These are phyloP conservation scores for Peronospora farinosa DNA, from an alignment of 352 stramenopile species.

Conservation along the genomic window DNA sequence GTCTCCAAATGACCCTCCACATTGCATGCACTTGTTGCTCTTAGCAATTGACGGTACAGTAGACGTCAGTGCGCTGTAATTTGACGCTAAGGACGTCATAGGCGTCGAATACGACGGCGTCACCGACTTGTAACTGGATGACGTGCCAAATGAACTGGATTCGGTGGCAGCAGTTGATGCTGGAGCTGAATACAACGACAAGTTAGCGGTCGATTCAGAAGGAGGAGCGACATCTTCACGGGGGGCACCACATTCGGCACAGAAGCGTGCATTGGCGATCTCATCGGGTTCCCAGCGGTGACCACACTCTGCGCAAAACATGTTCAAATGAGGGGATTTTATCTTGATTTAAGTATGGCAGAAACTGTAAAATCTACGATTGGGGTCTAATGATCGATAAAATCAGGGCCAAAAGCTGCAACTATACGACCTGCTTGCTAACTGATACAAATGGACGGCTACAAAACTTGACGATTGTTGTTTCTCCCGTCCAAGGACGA, in stretches of 20 bases:
- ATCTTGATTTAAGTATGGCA: constrained; percentile 18
- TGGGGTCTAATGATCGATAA: too few species aligned
- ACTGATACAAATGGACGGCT: too few species aligned
- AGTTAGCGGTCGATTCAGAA: constrained; percentile 1
- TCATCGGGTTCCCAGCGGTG: constrained; percentile 75
- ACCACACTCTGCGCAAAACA: constrained; percentile 83
- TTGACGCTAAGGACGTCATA: constrained; percentile 15
- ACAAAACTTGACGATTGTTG: constrained; percentile 1
- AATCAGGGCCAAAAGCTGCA: too few species aligned
- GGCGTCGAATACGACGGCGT: constrained; percentile 9
- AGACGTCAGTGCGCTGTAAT: constrained; percentile 11
- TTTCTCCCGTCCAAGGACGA: constrained; percentile 40
- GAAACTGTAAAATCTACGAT: not conserved
- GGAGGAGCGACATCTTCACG: constrained; percentile 47
- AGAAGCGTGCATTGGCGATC: constrained; percentile 75
- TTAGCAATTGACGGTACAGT: not conserved
- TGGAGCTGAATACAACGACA: constrained; percentile 7
- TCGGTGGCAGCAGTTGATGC: constrained; percentile 5
- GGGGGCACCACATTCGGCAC: constrained; percentile 68
- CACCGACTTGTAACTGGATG: constrained; percentile 14
- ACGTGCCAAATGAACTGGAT: constrained; percentile 8
- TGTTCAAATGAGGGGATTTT: constrained; percentile 29
- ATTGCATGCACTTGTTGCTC: constrained; percentile 39
- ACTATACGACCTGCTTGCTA: too few species aligned
- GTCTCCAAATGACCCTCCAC: constrained; percentile 43